These are phyloP conservation scores for Coemansia sp. DNA, from an alignment of 192 early-diverging fungal species.

Conservation along the genomic window DNA sequence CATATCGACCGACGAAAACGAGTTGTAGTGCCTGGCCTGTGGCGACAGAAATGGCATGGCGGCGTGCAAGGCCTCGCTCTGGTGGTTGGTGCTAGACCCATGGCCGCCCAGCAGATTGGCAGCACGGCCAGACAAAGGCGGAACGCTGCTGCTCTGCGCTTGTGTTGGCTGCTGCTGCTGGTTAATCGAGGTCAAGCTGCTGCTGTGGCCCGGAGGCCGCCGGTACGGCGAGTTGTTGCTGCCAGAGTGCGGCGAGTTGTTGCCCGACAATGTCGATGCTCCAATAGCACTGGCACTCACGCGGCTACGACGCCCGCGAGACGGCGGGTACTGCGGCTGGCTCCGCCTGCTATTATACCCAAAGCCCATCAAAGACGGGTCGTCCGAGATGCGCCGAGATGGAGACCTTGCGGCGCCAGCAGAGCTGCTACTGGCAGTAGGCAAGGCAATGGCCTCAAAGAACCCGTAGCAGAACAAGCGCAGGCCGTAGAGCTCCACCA, in stretches of 20 bases:
- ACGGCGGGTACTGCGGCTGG: conserved; percentile 6
- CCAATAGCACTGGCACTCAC: conserved; percentile 17
- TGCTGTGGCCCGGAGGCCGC: conserved; percentile 13
- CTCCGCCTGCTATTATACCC: neutral
- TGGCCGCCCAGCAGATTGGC: neutral
- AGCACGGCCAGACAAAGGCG: neutral
- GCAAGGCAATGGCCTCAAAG: conserved; percentile 23
- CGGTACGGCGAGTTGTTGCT: conserved; percentile 13
- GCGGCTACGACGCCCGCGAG: conserved; percentile 17
- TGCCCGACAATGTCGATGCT: conserved; percentile 2
- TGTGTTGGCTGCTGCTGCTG: conserved; percentile 1
- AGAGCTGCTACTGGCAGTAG: neutral
- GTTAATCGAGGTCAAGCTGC: neutral
- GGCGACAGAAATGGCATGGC: conserved; percentile 37
- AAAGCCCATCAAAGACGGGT: neutral
- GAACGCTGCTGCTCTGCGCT: neutral
- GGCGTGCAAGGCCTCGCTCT: neutral
- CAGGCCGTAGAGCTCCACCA: conserved; percentile 50
- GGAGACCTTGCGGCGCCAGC: neutral
- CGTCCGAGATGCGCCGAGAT: conserved; percentile 22
- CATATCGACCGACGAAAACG: conserved; percentile 24
- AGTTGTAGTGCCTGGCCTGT: conserved; percentile 12
- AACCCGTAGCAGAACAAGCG: conserved; percentile 39
- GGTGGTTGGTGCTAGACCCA: neutral
- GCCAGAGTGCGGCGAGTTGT: conserved; percentile 13